Conservation (phyloP, 768 basidiomycete species). For the Arthromyces matolae region DNA sequence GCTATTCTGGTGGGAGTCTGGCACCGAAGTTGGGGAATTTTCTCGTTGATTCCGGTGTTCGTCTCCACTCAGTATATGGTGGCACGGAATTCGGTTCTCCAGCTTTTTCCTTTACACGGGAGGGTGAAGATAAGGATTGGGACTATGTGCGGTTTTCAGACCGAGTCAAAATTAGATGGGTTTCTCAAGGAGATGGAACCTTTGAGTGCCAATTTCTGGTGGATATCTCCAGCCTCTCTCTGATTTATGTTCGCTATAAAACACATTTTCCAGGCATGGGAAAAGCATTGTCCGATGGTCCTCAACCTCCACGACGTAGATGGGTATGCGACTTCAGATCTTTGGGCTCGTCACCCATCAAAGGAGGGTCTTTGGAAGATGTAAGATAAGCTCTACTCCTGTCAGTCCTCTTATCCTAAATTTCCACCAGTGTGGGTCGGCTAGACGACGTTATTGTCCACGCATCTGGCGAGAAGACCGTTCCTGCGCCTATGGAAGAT, state of each 20-base stretch:
- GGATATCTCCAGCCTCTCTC: neutral
- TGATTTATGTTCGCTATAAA: neutral
- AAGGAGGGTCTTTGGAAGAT: slow-evolving; percentile 32
- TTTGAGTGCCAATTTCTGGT: slow-evolving; percentile 38
- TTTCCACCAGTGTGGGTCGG: slow-evolving; percentile 31
- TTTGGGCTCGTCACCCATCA: slow-evolving; percentile 36
- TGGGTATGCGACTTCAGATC: slow-evolving; percentile 38
- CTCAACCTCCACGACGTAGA: slow-evolving; percentile 30
- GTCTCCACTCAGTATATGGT: slow-evolving; percentile 20
- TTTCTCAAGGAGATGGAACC: slow-evolving; percentile 30
- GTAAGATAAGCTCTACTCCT: slow-evolving; percentile 13
- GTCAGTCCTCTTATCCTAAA: neutral
- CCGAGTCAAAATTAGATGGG: slow-evolving; percentile 25
- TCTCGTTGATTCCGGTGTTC: slow-evolving; percentile 26
- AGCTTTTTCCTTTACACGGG: neutral
- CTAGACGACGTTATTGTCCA: slow-evolving; percentile 34
- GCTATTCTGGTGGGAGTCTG: slow-evolving; percentile 27
- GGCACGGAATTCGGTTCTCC: slow-evolving; percentile 28
- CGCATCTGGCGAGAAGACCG: slow-evolving; percentile 33
- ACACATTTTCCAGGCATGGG: slow-evolving; percentile 25
- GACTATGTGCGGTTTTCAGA: slow-evolving; percentile 27
- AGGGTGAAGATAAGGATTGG: slow-evolving; percentile 28
- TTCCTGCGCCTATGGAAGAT: slow-evolving; percentile 29
- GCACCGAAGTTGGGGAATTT: slow-evolving; percentile 27
- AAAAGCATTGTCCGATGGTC: slow-evolving; percentile 23